These are phyloP conservation scores for Aphanomyces cochlioides DNA, from an alignment of 352 stramenopile species.

Conservation along the genomic window DNA sequence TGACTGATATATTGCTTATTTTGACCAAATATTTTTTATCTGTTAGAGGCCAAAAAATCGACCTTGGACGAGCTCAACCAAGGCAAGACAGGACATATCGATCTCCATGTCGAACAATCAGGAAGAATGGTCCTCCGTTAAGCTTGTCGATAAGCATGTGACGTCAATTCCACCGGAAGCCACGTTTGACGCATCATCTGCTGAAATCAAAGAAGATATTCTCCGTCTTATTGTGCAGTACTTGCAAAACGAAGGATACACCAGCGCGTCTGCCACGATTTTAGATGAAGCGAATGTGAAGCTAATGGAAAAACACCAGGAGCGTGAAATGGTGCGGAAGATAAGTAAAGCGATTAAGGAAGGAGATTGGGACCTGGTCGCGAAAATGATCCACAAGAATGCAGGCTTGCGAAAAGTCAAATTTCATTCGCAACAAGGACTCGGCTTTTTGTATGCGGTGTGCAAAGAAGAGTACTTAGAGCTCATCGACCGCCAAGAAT, in stretches of 20 bases:
- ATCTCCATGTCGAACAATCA: neutral
- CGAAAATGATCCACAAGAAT: slow-evolving; percentile 78
- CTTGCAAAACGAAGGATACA: slow-evolving; percentile 73
- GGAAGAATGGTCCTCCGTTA: slow-evolving; percentile 20
- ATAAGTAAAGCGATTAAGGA: slow-evolving; percentile 74
- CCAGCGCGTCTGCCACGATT: slow-evolving; percentile 77
- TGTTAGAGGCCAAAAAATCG: no score
- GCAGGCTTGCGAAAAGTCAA: slow-evolving; percentile 47
- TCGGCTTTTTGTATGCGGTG: slow-evolving; percentile 81
- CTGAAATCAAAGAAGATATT: slow-evolving; percentile 81
- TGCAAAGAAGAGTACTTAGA: slow-evolving; percentile 88
- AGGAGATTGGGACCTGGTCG: slow-evolving; percentile 82
- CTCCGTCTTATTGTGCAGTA: slow-evolving; percentile 86
- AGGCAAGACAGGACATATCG: neutral
- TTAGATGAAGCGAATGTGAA: slow-evolving; percentile 87
- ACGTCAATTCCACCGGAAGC: slow-evolving; percentile 73
- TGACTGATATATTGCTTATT: no score
- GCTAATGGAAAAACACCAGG: slow-evolving; percentile 60
- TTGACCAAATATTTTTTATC: no score
- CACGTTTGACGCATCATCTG: slow-evolving; percentile 67
- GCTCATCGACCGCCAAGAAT: slow-evolving; percentile 84
- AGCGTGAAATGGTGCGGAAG: slow-evolving; percentile 66
- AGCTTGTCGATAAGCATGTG: slow-evolving; percentile 68
- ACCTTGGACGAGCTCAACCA: no score
- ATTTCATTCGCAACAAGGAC: slow-evolving; percentile 67